A percentile compares a stretch with the other conserved stretches of the same genome.
Conservation (phyloP, 352 stramenopile species). For the Elongisporangium anandrum region DNA sequence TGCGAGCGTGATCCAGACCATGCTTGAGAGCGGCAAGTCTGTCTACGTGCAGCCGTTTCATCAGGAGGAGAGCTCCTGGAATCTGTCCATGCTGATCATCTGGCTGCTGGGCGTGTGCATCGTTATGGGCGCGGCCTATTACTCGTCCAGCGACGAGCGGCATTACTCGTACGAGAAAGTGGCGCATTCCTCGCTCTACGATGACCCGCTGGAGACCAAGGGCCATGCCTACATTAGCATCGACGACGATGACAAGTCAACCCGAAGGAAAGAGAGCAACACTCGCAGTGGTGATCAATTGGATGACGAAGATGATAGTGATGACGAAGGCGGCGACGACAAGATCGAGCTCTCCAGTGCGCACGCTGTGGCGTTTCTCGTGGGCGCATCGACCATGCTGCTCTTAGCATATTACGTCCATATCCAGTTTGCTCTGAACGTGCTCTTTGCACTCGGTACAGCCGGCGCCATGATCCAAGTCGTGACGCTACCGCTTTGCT, state of each 20-base stretch:
- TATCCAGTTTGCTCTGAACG: constrained; percentile 42
- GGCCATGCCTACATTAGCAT: constrained; percentile 22
- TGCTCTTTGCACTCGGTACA: constrained; percentile 49
- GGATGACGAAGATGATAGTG: not conserved
- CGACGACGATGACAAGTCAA: constrained; percentile 13
- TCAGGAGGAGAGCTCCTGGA: constrained; percentile 50
- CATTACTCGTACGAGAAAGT: constrained; percentile 50
- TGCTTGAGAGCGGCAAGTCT: constrained; percentile 8
- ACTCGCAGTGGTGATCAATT: not conserved
- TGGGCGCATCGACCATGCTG: constrained; percentile 47
- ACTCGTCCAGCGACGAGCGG: constrained; percentile 44
- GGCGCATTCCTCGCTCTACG: constrained; percentile 11
- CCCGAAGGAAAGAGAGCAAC: not conserved
- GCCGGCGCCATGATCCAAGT: constrained; percentile 45
- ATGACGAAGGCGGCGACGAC: constrained; percentile 9
- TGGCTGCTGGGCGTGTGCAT: constrained; percentile 52
- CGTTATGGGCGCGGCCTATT: constrained; percentile 42
- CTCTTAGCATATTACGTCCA: constrained; percentile 70
- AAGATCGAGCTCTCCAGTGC: constrained; percentile 39
- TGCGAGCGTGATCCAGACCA: constrained; percentile 23
- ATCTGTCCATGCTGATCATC: constrained; percentile 56
- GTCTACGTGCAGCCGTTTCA: constrained; percentile 28
- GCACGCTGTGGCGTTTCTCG: constrained; percentile 52
- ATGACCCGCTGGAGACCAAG: constrained; percentile 7
- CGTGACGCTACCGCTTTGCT: constrained; percentile 32